These are phyloP conservation scores for Auxenochlorella protothecoides DNA, from an alignment of 139 green algal genomes.

Conservation along the genomic window DNA sequence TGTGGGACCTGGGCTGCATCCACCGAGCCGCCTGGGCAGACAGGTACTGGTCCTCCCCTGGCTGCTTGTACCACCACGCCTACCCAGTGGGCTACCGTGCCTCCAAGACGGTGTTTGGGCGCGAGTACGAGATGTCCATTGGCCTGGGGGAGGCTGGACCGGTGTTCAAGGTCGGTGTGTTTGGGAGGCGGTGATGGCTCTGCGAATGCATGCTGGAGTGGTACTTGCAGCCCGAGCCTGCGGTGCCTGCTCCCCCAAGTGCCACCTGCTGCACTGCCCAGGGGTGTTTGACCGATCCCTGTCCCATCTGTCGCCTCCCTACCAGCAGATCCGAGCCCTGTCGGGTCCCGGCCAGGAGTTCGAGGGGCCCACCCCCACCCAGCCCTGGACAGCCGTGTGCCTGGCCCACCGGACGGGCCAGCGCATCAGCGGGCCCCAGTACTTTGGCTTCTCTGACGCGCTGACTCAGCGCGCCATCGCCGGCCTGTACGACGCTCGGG, in stretches of 20 bases:
- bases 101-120: conserved; percentile 30
- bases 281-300: too few species aligned
- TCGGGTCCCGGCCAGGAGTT: conserved; percentile 7
- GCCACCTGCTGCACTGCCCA: background rate
- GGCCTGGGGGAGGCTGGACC: conserved; percentile 13
- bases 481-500: conserved; percentile 17
- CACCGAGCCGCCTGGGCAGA: conserved; percentile 28
- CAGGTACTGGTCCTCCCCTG: conserved; percentile 33
- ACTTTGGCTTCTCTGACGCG: conserved; percentile 39
- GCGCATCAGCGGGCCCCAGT: conserved; percentile 40
- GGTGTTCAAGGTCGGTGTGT: conserved; percentile 23
- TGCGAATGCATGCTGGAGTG: background rate
- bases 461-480: conserved; percentile 32
- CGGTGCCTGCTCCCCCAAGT: background rate
- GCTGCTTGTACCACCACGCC: conserved; percentile 42
- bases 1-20: conserved; percentile 27
- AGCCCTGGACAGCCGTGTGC: conserved; percentile 41
- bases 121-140: conserved; percentile 32
- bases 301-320: too few species aligned
- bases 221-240: background rate
- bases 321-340: conserved; percentile 5
- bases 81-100: conserved; percentile 42
- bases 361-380: conserved; percentile 27
- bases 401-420: conserved; percentile 30
- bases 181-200: too few species aligned